Percentiles rank a stretch among this genome's conserved stretches.
Evolutionary conservation across 2,329 filamentous ascomycete genomes (phyloP).

Genomic region (Trichoderma harzianum): DNA sequence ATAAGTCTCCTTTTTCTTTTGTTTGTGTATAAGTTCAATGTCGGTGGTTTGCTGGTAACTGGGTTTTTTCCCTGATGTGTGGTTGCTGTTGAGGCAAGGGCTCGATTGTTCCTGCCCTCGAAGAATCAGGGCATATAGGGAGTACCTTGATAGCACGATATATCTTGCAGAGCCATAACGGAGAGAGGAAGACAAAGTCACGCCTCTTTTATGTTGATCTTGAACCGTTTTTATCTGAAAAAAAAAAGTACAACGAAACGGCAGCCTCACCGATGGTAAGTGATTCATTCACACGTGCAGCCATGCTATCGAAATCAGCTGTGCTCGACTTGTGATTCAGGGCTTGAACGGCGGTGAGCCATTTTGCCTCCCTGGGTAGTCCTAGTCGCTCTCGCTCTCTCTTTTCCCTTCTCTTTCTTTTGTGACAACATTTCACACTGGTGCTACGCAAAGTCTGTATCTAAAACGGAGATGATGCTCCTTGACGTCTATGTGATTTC

Average conservation of each 20-base stretch:
- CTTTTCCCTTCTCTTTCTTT: background rate
- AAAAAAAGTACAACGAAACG: background rate
- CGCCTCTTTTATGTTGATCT: background rate
- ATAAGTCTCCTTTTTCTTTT: background rate
- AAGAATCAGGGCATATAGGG: background rate
- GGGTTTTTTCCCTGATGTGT: background rate
- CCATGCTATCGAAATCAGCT: background rate
- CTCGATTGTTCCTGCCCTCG: background rate
- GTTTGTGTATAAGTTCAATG: background rate
- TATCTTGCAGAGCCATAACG: background rate
- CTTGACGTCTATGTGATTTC: slow-evolving; percentile 23
- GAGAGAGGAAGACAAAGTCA: background rate
- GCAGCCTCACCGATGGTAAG: background rate
- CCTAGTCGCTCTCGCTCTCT: background rate
- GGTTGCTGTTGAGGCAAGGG: background rate
- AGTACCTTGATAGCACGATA: background rate
- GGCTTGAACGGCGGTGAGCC: background rate
- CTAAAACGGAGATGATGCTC: slow-evolving; percentile 16
- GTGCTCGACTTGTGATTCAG: background rate
- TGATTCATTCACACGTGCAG: background rate
- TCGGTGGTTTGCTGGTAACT: background rate
- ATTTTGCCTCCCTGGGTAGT: background rate
- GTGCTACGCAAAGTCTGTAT: background rate
- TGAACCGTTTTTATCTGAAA: background rate
- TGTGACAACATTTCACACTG: background rate